A percentile compares a stretch with the other conserved stretches of the same genome.
Conservation (phyloP, 495 filamentous ascomycete genomes). For the Lophiostoma macrostomum region DNA sequence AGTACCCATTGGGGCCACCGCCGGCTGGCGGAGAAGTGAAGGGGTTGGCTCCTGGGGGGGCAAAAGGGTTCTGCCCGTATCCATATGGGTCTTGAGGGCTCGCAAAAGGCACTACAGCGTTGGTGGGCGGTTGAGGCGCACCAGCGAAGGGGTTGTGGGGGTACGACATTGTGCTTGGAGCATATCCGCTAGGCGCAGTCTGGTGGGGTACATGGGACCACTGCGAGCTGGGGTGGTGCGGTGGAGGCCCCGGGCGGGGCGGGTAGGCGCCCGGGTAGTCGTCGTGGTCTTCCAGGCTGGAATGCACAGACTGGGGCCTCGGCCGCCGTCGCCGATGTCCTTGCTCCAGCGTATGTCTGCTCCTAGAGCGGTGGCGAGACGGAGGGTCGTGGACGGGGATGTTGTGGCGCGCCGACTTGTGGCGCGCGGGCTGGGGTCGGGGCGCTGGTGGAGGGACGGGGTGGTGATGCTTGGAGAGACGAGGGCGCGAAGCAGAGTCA, state of each 20-base stretch:
- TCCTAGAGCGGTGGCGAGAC: constrained; percentile 23
- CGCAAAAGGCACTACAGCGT: constrained; percentile 35
- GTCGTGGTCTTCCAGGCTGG: constrained; percentile 41
- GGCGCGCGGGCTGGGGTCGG: constrained; percentile 34
- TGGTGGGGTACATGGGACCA: constrained; percentile 31
- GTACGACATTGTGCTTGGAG: constrained; percentile 33
- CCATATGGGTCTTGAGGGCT: constrained; percentile 38
- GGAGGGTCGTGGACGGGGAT: constrained; percentile 25
- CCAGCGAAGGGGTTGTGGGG: constrained; percentile 26
- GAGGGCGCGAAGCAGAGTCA: constrained; percentile 42
- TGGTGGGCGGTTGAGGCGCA: constrained; percentile 12
- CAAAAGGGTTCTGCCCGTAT: constrained; percentile 39
- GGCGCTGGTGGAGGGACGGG: constrained; percentile 27
- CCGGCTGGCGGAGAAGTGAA: constrained; percentile 35
- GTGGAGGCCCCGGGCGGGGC: constrained; percentile 30
- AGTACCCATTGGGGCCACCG: constrained; percentile 28
- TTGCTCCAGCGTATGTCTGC: constrained; percentile 27
- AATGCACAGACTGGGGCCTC: constrained; percentile 28
- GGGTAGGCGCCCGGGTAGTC: constrained; percentile 39
- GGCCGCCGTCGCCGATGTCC: constrained; percentile 25
- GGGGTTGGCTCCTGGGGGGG: constrained; percentile 31
- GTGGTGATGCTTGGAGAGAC: constrained; percentile 20
- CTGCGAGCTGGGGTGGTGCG: constrained; percentile 29
- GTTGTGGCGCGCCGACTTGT: constrained; percentile 33
- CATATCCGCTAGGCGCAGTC: constrained; percentile 36